phyloP scores from a whole-genome alignment of 768 basidiomycete species.

The Mrakia hoshinonis region DNA sequence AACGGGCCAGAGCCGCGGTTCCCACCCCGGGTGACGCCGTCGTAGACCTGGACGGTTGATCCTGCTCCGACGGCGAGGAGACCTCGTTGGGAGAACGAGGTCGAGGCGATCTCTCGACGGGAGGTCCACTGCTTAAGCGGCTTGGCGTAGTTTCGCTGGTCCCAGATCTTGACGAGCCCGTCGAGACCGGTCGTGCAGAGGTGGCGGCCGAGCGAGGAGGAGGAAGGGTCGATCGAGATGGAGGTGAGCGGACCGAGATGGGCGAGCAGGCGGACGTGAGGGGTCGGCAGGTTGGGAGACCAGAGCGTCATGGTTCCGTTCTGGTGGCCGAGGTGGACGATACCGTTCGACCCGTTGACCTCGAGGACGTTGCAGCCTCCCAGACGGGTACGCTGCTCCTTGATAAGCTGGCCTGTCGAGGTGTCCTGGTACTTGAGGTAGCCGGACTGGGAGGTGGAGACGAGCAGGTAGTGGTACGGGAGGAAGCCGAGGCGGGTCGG shows the following conservation, averaged over 20 bases:
- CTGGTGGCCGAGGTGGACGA: conserved; percentile 87
- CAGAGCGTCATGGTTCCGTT: conserved; percentile 89
- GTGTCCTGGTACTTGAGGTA: conserved; percentile 95
- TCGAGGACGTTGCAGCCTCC: conserved; percentile 77
- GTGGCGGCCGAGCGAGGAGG: conserved; percentile 66
- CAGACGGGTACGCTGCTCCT: conserved; percentile 80
- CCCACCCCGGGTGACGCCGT: conserved; percentile 37
- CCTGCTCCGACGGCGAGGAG: conserved; percentile 71
- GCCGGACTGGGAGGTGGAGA: conserved; percentile 52
- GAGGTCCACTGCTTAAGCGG: conserved; percentile 69
- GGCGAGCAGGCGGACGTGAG: conserved; percentile 82
- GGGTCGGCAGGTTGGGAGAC: conserved; percentile 88
- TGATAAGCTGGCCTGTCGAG: conserved; percentile 77
- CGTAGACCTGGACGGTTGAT: conserved; percentile 58
- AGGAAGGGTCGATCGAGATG: conserved; percentile 67
- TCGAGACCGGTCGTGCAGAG: conserved; percentile 86
- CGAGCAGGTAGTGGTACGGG: conserved; percentile 91
- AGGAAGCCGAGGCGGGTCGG: conserved; percentile 83
- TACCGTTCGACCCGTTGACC: conserved; percentile 86
- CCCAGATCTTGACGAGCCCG: conserved; percentile 89
- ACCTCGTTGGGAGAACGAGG: conserved; percentile 82
- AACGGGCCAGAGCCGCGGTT: conserved; percentile 41
- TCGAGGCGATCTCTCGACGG: conserved; percentile 48
- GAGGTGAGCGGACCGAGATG: conserved; percentile 79
- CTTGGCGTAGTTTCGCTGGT: conserved; percentile 90